Base-by-base conservation (phyloP, 208 protist genomes). In the Naegleria gruberi region DNA sequence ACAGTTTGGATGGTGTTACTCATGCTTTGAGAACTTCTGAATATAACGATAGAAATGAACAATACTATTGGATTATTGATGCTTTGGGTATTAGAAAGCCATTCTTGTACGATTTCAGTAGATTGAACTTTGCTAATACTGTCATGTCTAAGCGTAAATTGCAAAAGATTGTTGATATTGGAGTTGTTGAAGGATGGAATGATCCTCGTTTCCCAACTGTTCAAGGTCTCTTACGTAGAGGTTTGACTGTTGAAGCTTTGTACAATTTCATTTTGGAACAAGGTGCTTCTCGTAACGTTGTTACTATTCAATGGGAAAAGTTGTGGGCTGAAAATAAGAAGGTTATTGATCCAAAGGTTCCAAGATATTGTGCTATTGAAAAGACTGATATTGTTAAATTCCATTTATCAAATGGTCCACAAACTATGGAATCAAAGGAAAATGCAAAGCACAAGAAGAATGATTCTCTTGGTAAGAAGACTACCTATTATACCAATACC, bases 81-180 rank as follows among this genome's bases (percentile, higher is more conserved):
- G 94, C 95, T 2, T 92, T 99, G 23, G 91, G 93, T 41, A 90
- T 98, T 23, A 93, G 97, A 85, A 97, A 97, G 92, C 95, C 94
- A n/a, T 87, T 92, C 82, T 93, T 99, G 46, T 95, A 98, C 83
- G 98, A 99, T 90, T 99, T 99, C 94, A 97, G 95, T 45, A 94
- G 99, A 86, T 92, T 99, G n/a, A 99, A 99, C 92, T 99, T 99
- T 94, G 94, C 97, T 57, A 98, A 98, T 93, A 98, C 98, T 15
- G 94, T 99, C 19, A 96, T 99, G 92, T 99, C 97, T 7, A 99
- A 99, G 95, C 95, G 99, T 81, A 99, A 99, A 94, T 94, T 99
- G 47, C 96, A 97, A 57, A 95, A 97, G 83, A 96, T 99, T 90
- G 98, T 99, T 15, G 97, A 99, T 44, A 95, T 96, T 1, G 93